Evolutionary conservation across 345 rosid species (phyloP), one percentile per base, ranked within the genome.

Genomic region (Adansonia digitata): DNA sequence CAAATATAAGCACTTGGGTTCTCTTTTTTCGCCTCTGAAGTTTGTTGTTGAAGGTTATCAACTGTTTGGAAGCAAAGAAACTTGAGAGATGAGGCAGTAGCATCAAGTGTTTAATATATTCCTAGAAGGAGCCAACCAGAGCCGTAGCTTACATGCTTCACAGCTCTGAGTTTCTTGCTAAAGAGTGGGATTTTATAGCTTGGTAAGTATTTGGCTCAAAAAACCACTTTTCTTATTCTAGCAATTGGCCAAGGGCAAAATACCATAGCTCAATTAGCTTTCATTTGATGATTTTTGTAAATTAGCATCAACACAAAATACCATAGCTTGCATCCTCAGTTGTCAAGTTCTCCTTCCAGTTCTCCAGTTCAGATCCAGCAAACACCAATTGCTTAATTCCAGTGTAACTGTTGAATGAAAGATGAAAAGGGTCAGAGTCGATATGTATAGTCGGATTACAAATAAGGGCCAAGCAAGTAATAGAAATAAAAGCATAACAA

Each of bases 301-400:
- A n/a, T n/a, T n/a, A n/a, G n/a, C n/a, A n/a, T n/a, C n/a, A n/a
- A n/a, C n/a, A n/a, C n/a, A n/a, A n/a, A 64, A 86, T 77, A 22
- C 88, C 86, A 77, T 76, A 94, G 70, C 90, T 92, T 53, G 86
- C 84, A 76, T 90, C 97, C 75, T 94, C 98, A 1, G 88, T 85
- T 26, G 81, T 92, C 72, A 87, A 69, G 77, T 77, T 85, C 80
- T 92, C 65, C 22, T 88, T 89, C 98, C 98, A 94, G 75, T 40
- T 85, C 84, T 90, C 94, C 45, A 85, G 89, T 74, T 92, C 90
- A 2, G 97, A 84, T 62, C 98, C 97, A 62, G 98, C 98, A 78
- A 94, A 90, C 57, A 83, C 90, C 81, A 94, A 29, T 79, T 89
- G 90, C 88, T 92, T 91, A 22, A 92, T 89, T 71, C 97, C 98